phyloP scores from a whole-genome alignment of 768 basidiomycete species.

The Gymnopilus junonius region DNA sequence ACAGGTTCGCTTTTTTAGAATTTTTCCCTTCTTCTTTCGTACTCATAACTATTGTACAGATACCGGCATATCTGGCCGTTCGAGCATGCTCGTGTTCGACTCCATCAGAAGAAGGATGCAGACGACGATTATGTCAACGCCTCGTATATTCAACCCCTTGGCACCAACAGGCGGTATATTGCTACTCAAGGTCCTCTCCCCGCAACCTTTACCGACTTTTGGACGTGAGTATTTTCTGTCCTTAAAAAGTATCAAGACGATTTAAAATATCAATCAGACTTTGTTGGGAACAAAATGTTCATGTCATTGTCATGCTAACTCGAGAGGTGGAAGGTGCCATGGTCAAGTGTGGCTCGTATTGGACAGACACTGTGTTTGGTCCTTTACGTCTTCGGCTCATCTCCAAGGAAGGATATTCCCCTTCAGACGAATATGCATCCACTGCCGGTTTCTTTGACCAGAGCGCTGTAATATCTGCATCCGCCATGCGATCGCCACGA shows the following conservation, averaged over 20 bases:
- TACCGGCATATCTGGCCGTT: conserved; percentile 99
- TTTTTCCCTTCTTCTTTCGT: neutral
- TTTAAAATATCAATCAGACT: conserved; percentile 50
- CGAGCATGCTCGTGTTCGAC: conserved; percentile 88
- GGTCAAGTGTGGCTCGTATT: conserved; percentile 92
- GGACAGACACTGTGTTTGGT: conserved; percentile 74
- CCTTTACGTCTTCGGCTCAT: conserved; percentile 62
- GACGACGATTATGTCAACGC: conserved; percentile 94
- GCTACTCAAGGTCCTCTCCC: conserved; percentile 95
- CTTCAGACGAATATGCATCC: conserved; percentile 26
- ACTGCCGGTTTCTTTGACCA: conserved; percentile 41
- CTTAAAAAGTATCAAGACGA: neutral
- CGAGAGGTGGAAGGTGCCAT: conserved; percentile 87
- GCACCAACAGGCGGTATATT: conserved; percentile 84
- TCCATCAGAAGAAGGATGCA: conserved; percentile 43
- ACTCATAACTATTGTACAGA: conserved; percentile 39
- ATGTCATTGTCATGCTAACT: conserved; percentile 97
- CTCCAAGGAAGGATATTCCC: conserved; percentile 37
- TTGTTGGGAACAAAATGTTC: conserved; percentile 93
- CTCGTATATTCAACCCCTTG: conserved; percentile 87
- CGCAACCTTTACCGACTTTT: conserved; percentile 90
- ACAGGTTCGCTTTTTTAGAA: conserved; percentile 56
- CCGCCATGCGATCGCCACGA: conserved; percentile 8
- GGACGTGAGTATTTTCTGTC: conserved; percentile 66
- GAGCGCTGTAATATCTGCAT: conserved; percentile 15